Percentiles rank a stretch among this genome's conserved stretches.
phyloP scores from a whole-genome alignment of 805 yeast genomes.

The Grigorovia jiainica region DNA sequence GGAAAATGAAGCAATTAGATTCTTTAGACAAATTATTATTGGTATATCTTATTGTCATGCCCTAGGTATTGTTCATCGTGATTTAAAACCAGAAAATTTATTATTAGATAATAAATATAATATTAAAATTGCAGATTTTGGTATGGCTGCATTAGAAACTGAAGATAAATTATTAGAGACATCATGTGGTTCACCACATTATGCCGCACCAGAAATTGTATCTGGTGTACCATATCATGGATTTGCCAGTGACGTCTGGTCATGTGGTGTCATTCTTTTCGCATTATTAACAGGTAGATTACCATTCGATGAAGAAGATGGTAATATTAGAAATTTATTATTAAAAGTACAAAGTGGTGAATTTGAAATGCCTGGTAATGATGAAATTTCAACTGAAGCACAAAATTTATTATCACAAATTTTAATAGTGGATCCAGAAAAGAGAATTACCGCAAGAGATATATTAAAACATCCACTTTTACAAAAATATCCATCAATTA shows the following conservation, averaged over 20 bases:
- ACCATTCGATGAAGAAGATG: conserved; percentile 83
- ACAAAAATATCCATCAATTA: conserved; percentile 49
- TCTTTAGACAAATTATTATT: conserved; percentile 76
- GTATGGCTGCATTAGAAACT: conserved; percentile 96
- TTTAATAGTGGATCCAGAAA: conserved; percentile 72
- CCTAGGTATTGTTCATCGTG: conserved; percentile 81
- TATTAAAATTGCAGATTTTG: conserved; percentile 95
- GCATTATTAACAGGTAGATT: conserved; percentile 90
- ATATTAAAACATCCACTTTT: conserved; percentile 76
- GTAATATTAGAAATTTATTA: conserved; percentile 76
- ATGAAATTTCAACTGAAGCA: conserved; percentile 73
- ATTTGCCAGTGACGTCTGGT: conserved; percentile 96
- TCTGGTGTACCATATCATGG: conserved; percentile 94
- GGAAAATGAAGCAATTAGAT: conserved; percentile 82
- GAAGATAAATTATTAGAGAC: conserved; percentile 79
- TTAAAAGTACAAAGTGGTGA: conserved; percentile 87
- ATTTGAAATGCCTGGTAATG: conserved; percentile 70
- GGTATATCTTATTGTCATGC: conserved; percentile 82
- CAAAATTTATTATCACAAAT: conserved; percentile 73
- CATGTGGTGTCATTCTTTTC: conserved; percentile 90
- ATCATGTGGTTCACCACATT: conserved; percentile 96
- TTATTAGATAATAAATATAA: conserved; percentile 73
- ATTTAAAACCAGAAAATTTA: conserved; percentile 73
- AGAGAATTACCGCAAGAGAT: conserved; percentile 69
- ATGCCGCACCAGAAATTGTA: conserved; percentile 96